Percentiles rank a stretch among this genome's conserved stretches.
Evolutionary conservation across 1,284 basidiomycete genomes (phyloP).

Genomic region (Naganishia albida): DNA sequence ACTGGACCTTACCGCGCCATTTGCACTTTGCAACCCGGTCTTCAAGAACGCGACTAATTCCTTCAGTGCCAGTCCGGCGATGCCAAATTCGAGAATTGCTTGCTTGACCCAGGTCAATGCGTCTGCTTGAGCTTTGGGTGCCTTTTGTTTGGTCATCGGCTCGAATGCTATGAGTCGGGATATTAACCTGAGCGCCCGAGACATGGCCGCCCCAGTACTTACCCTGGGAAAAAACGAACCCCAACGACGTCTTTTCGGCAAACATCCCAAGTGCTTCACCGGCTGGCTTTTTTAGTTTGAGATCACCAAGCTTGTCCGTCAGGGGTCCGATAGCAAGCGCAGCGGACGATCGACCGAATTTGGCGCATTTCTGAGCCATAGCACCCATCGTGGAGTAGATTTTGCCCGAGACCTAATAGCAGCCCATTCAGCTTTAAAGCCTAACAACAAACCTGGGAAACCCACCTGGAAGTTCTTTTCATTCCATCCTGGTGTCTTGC

Average conservation of each 20-base stretch:
- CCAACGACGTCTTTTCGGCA: slow-evolving; percentile 89
- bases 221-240: slow-evolving; percentile 93
- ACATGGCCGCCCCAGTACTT: slow-evolving; percentile 39
- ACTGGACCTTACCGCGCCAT: slow-evolving; percentile 87
- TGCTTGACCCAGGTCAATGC: slow-evolving; percentile 86
- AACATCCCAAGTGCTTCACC: slow-evolving; percentile 80
- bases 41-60: slow-evolving; percentile 90
- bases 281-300: slow-evolving; percentile 97
- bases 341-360: slow-evolving; percentile 81
- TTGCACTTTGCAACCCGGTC: slow-evolving; percentile 83
- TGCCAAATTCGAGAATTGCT: slow-evolving; percentile 88
- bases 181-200: background rate
- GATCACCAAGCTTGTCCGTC: slow-evolving; percentile 92
- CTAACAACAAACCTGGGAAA: background rate
- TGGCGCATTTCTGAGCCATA: slow-evolving; percentile 75
- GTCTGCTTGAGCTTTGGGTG: slow-evolving; percentile 94
- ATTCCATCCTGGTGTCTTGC: slow-evolving; percentile 87
- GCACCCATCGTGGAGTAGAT: slow-evolving; percentile 73
- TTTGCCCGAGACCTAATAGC: slow-evolving; percentile 76
- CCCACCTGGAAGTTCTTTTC: slow-evolving; percentile 95
- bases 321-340: slow-evolving; percentile 83
- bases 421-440: too few relatives aligned
- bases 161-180: slow-evolving; percentile 70
- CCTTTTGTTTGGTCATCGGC: slow-evolving; percentile 87
- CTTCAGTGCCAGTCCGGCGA: slow-evolving; percentile 78